Percentiles rank a stretch among this genome's conserved stretches.
Evolutionary conservation across 768 basidiomycete species (phyloP).

Genomic region (Clathrus columnatus): DNA sequence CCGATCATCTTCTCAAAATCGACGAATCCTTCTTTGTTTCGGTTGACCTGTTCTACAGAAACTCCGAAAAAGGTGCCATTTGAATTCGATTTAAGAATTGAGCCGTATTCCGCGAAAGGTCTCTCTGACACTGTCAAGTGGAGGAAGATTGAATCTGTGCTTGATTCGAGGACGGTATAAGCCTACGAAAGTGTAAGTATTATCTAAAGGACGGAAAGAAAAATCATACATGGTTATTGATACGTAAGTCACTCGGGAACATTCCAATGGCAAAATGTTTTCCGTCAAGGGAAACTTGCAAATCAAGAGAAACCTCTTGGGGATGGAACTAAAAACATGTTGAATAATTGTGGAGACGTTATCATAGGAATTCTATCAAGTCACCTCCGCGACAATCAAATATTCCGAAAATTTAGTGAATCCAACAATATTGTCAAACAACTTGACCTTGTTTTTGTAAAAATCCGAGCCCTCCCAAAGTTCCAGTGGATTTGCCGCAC

Average conservation of each 20-base stretch:
- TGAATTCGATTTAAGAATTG: conserved; percentile 91
- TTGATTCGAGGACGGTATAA: conserved; percentile 92
- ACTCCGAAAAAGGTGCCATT: conserved; percentile 96
- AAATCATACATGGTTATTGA: conserved; percentile 73
- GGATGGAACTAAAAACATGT: conserved; percentile 53
- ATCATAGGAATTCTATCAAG: conserved; percentile 17
- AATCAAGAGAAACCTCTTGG: conserved; percentile 51
- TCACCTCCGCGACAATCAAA: conserved; percentile 87
- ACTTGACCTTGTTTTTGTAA: conserved; percentile 58
- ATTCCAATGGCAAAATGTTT: conserved; percentile 71
- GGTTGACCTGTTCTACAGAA: conserved; percentile 81
- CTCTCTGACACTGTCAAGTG: conserved; percentile 88
- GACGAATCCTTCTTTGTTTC: conserved; percentile 80
- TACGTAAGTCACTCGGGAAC: conserved; percentile 88
- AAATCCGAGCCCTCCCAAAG: conserved; percentile 70
- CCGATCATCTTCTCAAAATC: conserved; percentile 99
- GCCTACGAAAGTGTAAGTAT: conserved; percentile 39
- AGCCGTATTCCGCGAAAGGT: conserved; percentile 74
- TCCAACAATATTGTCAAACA: conserved; percentile 86
- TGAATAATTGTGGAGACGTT: background rate
- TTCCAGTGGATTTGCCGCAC: conserved; percentile 56
- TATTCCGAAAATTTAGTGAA: conserved; percentile 97
- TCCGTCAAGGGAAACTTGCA: conserved; percentile 93
- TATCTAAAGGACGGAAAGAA: background rate
- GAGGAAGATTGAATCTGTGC: conserved; percentile 86